Percentiles rank a stretch among this genome's conserved stretches.
Evolutionary conservation across 768 basidiomycete species (phyloP).

Genomic region (Collybia sordida): DNA sequence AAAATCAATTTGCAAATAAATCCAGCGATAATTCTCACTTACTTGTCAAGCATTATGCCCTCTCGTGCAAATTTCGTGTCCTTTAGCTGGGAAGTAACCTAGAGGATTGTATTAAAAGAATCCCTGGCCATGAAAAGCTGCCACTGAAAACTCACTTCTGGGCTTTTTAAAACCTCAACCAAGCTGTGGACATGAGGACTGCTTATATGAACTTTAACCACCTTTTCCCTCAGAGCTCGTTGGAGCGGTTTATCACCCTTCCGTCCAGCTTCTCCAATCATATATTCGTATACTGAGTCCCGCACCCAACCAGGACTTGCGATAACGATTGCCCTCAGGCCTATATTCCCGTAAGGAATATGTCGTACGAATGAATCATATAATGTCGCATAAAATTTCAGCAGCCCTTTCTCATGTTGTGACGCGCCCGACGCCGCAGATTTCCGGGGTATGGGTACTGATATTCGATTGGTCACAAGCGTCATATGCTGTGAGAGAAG

Average conservation of each 20-base stretch:
- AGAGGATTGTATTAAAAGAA: not conserved
- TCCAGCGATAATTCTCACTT: not conserved
- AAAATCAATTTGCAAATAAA: not conserved
- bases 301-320: conserved; percentile 97
- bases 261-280: conserved; percentile 77
- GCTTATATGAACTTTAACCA: conserved; percentile 86
- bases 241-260: conserved; percentile 84
- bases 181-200: conserved; percentile 96
- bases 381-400: conserved; percentile 78
- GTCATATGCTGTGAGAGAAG: conserved; percentile 97
- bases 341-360: conserved; percentile 75
- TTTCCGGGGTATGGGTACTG: conserved; percentile 88
- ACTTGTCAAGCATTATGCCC: conserved; percentile 90
- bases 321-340: conserved; percentile 88
- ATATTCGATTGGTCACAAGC: conserved; percentile 85
- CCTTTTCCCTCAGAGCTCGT: conserved; percentile 75
- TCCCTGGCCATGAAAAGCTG: not conserved
- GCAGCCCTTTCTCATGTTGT: conserved; percentile 90
- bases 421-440: conserved; percentile 77
- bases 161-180: conserved; percentile 91
- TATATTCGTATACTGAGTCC: conserved; percentile 82
- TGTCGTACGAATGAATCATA: conserved; percentile 89
- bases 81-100: conserved; percentile 78
- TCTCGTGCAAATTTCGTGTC: conserved; percentile 97
- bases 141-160: conserved; percentile 62